Evolutionary conservation across 1,284 basidiomycete species (phyloP), one percentile per base, ranked within the genome.

Genomic region (Irpex lacteus): DNA sequence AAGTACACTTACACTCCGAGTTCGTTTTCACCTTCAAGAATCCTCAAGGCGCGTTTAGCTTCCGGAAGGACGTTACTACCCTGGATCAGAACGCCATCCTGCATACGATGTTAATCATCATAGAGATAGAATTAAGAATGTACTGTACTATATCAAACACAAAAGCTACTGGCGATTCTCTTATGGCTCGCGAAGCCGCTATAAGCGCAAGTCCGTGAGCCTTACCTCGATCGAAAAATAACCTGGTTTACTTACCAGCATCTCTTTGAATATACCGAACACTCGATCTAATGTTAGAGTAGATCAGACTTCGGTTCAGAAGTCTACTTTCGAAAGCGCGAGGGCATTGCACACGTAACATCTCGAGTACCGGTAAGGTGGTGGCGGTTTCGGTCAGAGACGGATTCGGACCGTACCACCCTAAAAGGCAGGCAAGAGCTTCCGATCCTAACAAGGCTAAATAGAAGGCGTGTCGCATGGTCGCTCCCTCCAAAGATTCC

Each of bases 1-100:
- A 19, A 47, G 26, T n/a, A 37, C 56, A 80, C 89, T 72, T 73
- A 93, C 89, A 79, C 76, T 67, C 81, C 75, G 63, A 87, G 82
- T 26, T 81, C 81, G 72, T 95, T 95, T 58, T 88, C 76, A 5
- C 95, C 94, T 52, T 92, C 84, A 4, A 98, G 81, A 15, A 95
- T 85, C 36, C 81, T 76, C 44, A 99, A 78, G 1, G 94, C 92
- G 38, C 89, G 82, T 70, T 83, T 87, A 3, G 93, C 94, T 59
- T 87, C 85, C 1, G 93, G 91, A 19, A 98, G 79, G 15, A 90
- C 87, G 44, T 86, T 78, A 40, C 88, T 78, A 4, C 96, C 96
- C 63, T 90, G 90, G 67, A 98, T 82, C 50, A 98, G 85, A 1
- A 98, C 96, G 4, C 96, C 96, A 79, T 98, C 96, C 94, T 96